phyloP scores from a whole-genome alignment of 208 protist species.

The Phytomonas sp. region DNA sequence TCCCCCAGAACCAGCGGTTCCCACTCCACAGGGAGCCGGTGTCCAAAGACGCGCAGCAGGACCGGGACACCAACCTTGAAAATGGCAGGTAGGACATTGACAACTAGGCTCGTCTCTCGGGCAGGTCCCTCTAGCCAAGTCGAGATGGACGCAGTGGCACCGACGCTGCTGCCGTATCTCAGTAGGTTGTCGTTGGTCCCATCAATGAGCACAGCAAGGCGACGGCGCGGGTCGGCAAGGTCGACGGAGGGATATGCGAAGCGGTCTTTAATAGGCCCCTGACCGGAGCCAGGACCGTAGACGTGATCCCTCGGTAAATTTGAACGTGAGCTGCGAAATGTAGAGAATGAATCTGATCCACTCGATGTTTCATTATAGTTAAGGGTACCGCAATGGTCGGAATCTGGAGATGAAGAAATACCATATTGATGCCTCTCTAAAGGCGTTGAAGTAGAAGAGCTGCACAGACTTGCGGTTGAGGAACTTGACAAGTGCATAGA shows the following conservation, averaged over 20 bases:
- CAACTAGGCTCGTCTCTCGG: neutral
- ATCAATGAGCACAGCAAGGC: slow-evolving; percentile 72
- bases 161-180: neutral
- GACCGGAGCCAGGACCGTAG: neutral
- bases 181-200: slow-evolving; percentile 48
- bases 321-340: neutral
- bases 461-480: neutral
- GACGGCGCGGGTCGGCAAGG: slow-evolving; percentile 58
- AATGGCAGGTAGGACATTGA: slow-evolving; percentile 52
- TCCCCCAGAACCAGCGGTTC: slow-evolving; percentile 25
- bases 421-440: neutral
- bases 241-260: slow-evolving; percentile 49
- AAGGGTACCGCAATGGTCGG: neutral
- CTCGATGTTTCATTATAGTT: neutral
- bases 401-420: neutral
- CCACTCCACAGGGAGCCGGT: slow-evolving; percentile 63
- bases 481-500: neutral
- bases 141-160: neutral
- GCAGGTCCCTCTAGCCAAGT: neutral
- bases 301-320: neutral
- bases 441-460: neutral
- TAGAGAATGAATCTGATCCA: neutral
- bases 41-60: slow-evolving; percentile 65
- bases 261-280: slow-evolving; percentile 71
- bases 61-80: slow-evolving; percentile 69